Percentiles rank a stretch among this genome's conserved stretches.
Conservation (phyloP, 164 flowering plant species). For the Vitis cinerea region DNA sequence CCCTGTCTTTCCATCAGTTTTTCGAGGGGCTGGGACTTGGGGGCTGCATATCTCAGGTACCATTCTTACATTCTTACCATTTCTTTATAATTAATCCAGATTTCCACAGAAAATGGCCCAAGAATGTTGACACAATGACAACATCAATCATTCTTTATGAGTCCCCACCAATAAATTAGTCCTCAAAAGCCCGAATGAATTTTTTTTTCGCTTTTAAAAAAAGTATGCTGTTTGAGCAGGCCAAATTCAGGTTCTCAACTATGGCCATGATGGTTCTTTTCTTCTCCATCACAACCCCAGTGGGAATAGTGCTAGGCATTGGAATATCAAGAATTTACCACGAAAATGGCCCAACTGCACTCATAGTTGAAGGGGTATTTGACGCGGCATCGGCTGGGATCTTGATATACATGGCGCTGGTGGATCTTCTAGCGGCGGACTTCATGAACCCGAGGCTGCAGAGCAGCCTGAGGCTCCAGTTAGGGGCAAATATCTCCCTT, state of each 20-base stretch:
- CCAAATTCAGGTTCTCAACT: conserved; percentile 37
- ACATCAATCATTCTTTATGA: conserved; percentile 3
- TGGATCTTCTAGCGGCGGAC: conserved; percentile 52
- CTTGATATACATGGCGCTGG: conserved; percentile 58
- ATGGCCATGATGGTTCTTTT: conserved; percentile 38
- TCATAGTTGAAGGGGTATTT: conserved; percentile 45
- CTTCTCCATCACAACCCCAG: conserved; percentile 56
- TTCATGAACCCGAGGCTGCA: conserved; percentile 53
- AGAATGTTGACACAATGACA: conserved; percentile 20
- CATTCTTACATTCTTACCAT: background rate
- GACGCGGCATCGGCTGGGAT: conserved; percentile 55
- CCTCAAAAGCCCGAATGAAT: background rate
- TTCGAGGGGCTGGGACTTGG: conserved; percentile 66
- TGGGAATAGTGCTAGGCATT: conserved; percentile 50
- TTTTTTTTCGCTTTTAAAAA: background rate
- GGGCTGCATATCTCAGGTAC: conserved; percentile 57
- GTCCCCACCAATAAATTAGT: too few relatives aligned
- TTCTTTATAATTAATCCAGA: too few relatives aligned
- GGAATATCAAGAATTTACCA: conserved; percentile 39
- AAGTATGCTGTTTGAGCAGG: conserved; percentile 21
- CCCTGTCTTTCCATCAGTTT: conserved; percentile 57
- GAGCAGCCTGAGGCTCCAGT: conserved; percentile 31
- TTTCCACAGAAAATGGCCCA: background rate
- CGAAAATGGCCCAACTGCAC: conserved; percentile 36
- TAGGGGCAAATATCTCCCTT: conserved; percentile 38